Percentiles rank a stretch among this genome's conserved stretches.
Evolutionary conservation across 305 asterid genomes (phyloP).

Genomic region (Solanum hybrid): DNA sequence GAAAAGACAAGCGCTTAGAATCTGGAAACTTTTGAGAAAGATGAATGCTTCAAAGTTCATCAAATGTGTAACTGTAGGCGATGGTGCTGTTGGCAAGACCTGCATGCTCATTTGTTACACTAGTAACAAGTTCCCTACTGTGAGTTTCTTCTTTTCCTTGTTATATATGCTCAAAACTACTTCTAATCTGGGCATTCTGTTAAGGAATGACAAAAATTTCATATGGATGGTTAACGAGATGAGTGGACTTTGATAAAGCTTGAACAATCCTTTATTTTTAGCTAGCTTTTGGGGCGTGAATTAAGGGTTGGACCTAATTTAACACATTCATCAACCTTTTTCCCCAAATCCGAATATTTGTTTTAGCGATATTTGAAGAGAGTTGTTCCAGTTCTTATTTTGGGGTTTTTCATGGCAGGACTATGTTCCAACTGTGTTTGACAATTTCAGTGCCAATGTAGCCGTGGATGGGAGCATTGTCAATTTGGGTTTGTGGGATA

Average conservation of each 20-base stretch:
- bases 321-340: not conserved
- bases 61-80: conserved; percentile 96
- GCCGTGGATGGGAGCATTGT: conserved; percentile 95
- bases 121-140: conserved; percentile 91
- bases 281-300: not conserved
- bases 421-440: conserved; percentile 88
- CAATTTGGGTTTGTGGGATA: conserved; percentile 91
- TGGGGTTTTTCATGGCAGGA: conserved; percentile 39
- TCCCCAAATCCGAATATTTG: not conserved
- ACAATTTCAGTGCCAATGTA: conserved; percentile 90
- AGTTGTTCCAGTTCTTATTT: not conserved
- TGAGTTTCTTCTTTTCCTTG: conserved; percentile 13
- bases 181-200: not conserved
- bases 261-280: not conserved
- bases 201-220: not conserved
- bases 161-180: not conserved
- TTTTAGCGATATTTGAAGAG: not conserved
- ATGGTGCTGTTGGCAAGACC: conserved; percentile 98
- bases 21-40: not conserved
- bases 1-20: not conserved
- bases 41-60: conserved; percentile 98
- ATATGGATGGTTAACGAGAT: not conserved
- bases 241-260: not conserved
- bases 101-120: conserved; percentile 96
- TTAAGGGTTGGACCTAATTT: not conserved